Evolutionary conservation across 805 yeast genomes (phyloP).

Genomic region (Saccharomycopsis schoenii): DNA sequence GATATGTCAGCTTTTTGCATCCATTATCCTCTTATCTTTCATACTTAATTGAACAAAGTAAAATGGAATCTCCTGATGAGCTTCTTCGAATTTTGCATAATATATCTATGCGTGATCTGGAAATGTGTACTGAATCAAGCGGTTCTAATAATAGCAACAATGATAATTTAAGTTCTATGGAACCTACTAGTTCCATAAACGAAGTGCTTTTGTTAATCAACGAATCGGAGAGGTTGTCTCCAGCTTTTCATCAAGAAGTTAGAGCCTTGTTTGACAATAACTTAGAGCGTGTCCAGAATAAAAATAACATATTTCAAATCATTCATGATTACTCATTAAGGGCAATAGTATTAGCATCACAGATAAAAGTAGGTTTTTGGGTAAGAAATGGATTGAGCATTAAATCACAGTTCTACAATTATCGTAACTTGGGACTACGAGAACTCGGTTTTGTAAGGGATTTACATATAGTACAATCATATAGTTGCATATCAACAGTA

Average conservation of each 20-base stretch:
- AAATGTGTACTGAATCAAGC: not conserved
- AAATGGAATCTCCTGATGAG: slow-evolving; percentile 19
- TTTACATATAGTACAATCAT: slow-evolving; percentile 55
- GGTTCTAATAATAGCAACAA: no score
- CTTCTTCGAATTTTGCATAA: slow-evolving; percentile 10
- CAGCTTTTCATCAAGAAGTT: not conserved
- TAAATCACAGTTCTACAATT: slow-evolving; percentile 68
- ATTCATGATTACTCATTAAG: slow-evolving; percentile 53
- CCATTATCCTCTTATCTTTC: slow-evolving; percentile 70
- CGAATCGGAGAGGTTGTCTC: not conserved
- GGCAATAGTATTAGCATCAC: slow-evolving; percentile 68
- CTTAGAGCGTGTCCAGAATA: not conserved
- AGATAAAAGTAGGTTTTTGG: slow-evolving; percentile 86
- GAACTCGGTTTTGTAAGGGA: slow-evolving; percentile 81
- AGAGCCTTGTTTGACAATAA: not conserved
- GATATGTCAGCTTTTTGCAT: slow-evolving; percentile 60
- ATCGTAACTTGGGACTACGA: slow-evolving; percentile 66
- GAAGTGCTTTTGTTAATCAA: not conserved
- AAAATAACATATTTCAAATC: slow-evolving; percentile 4
- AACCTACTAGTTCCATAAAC: not conserved
- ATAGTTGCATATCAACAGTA: slow-evolving; percentile 47
- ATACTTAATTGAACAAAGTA: slow-evolving; percentile 52
- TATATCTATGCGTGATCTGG: not conserved
- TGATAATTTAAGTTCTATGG: not conserved
- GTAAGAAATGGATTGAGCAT: slow-evolving; percentile 86